Conservation (phyloP, 768 basidiomycete species). For the Suillus occidentalis region DNA sequence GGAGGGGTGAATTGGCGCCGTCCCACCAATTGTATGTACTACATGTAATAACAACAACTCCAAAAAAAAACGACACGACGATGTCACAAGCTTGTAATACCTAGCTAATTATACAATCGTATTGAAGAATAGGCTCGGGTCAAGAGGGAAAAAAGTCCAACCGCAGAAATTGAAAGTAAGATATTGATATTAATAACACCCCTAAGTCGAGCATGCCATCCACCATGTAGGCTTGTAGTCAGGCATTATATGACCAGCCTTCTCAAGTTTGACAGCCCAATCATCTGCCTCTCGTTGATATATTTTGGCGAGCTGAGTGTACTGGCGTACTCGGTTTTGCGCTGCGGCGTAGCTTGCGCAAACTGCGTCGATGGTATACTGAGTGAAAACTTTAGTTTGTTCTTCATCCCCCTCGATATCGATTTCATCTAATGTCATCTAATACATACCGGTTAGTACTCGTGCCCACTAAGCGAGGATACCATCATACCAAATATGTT, state of each 20-base stretch:
- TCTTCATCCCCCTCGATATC: background rate
- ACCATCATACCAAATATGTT: background rate
- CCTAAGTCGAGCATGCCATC: background rate
- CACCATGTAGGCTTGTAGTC: background rate
- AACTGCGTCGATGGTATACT: background rate
- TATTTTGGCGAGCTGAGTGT: background rate
- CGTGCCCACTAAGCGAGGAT: background rate
- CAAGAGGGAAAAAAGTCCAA: no score
- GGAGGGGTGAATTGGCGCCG: no score
- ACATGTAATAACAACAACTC: no score
- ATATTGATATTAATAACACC: no score
- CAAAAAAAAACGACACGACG: no score
- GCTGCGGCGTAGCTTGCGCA: background rate
- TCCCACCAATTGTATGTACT: no score
- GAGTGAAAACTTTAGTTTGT: background rate
- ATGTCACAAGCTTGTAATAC: no score
- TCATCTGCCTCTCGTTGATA: background rate
- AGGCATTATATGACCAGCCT: background rate
- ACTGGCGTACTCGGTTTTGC: background rate
- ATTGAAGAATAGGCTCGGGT: no score
- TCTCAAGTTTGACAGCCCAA: background rate
- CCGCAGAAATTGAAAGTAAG: no score
- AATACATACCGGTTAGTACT: background rate
- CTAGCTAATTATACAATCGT: no score
- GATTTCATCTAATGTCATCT: background rate